Evolutionary conservation across 306 rosid genomes (phyloP).

Genomic region (Citrullus mucosospermus): DNA sequence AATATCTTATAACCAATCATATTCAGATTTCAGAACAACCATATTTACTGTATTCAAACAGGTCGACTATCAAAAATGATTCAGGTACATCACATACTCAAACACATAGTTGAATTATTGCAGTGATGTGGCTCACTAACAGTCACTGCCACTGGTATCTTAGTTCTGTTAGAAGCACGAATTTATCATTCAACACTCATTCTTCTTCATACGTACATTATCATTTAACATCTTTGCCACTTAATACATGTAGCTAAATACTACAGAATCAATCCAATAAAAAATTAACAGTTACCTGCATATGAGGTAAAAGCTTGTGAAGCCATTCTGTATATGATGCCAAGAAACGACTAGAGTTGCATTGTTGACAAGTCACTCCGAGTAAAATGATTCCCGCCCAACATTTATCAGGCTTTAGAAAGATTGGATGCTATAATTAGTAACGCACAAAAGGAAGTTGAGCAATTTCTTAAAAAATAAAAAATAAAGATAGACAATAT

Average conservation of each 20-base stretch:
- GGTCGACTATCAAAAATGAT: not conserved
- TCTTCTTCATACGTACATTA: not conserved
- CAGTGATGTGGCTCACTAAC: not conserved
- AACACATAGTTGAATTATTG: not conserved
- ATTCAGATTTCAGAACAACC: not conserved
- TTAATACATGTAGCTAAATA: not conserved
- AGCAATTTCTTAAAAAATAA: not conserved
- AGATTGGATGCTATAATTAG: slow-evolving; percentile 13
- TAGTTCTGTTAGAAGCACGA: not conserved
- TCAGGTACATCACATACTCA: not conserved
- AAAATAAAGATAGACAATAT: not conserved
- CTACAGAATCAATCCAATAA: slow-evolving; percentile 3
- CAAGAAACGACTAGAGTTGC: slow-evolving; percentile 55
- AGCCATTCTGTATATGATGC: slow-evolving; percentile 64
- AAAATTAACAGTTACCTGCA: slow-evolving; percentile 45
- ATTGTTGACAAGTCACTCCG: slow-evolving; percentile 72
- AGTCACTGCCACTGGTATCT: not conserved
- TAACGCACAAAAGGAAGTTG: not conserved
- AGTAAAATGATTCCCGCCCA: slow-evolving; percentile 78
- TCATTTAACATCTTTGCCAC: not conserved
- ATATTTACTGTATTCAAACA: not conserved
- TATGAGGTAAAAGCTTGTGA: slow-evolving; percentile 33
- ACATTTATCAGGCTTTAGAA: slow-evolving; percentile 77
- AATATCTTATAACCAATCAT: not conserved
- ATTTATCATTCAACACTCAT: not conserved